A percentile compares a stretch with the other conserved stretches of the same genome.
Evolutionary conservation across 352 stramenopile genomes (phyloP).

Genomic region (Pythium aquatile): DNA sequence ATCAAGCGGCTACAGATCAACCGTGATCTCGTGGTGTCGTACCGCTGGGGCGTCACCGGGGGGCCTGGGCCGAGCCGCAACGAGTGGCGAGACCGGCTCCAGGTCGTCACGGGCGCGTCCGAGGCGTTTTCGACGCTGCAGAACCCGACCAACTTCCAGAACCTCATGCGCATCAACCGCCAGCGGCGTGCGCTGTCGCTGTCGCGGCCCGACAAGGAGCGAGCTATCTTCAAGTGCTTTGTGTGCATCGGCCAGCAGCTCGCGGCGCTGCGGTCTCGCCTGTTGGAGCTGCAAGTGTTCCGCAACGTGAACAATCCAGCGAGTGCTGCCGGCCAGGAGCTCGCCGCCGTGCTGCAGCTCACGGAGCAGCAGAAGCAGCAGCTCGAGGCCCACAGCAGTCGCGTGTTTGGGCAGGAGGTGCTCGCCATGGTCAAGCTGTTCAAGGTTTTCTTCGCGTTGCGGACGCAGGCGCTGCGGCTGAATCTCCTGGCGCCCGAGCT

Average conservation of each 20-base stretch:
- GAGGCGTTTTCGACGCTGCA: slow-evolving; percentile 70
- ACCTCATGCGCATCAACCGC: slow-evolving; percentile 71
- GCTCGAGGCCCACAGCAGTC: slow-evolving; percentile 58
- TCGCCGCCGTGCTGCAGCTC: slow-evolving; percentile 48
- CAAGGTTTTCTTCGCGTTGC: slow-evolving; percentile 76
- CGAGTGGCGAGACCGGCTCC: slow-evolving; percentile 61
- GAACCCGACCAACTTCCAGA: slow-evolving; percentile 64
- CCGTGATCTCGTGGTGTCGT: slow-evolving; percentile 64
- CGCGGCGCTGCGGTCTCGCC: slow-evolving; percentile 42
- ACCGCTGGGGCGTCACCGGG: slow-evolving; percentile 66
- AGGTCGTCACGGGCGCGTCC: slow-evolving; percentile 61
- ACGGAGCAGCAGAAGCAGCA: slow-evolving; percentile 55
- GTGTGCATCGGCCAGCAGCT: slow-evolving; percentile 56
- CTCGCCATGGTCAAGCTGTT: slow-evolving; percentile 68
- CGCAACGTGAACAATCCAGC: slow-evolving; percentile 38
- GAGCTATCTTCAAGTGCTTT: slow-evolving; percentile 62
- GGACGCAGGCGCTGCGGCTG: slow-evolving; percentile 60
- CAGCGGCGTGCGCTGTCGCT: slow-evolving; percentile 63
- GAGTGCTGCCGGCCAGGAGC: slow-evolving; percentile 42
- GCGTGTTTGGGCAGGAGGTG: slow-evolving; percentile 64
- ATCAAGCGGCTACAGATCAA: slow-evolving; percentile 88
- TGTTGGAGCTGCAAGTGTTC: slow-evolving; percentile 69
- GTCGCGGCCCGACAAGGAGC: slow-evolving; percentile 42
- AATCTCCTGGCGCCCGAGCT: slow-evolving; percentile 68
- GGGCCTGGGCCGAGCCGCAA: slow-evolving; percentile 23